Evolutionary conservation across 441 rosid genomes (phyloP).

Genomic region (Adansonia madagascariensis): DNA sequence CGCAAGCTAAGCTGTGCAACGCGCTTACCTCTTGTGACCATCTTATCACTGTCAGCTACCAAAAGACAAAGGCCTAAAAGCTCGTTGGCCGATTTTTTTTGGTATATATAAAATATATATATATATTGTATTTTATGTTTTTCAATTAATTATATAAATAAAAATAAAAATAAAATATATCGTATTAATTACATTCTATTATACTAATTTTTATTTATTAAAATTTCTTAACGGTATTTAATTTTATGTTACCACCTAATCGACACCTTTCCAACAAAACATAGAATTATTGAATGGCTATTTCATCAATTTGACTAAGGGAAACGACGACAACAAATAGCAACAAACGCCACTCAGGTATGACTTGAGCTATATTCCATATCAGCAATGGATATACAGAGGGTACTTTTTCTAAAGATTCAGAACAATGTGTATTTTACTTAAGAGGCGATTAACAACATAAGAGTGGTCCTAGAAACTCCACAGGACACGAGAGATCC

Average conservation of each 20-base stretch:
- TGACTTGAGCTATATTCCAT: not conserved
- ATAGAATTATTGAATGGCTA: not conserved
- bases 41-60: slow-evolving; percentile 48
- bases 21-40: slow-evolving; percentile 32
- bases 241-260: not conserved
- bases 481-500: slow-evolving; percentile 52
- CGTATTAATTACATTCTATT: too few relatives aligned
- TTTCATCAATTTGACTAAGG: not conserved
- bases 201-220: too few relatives aligned
- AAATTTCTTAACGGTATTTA: not conserved
- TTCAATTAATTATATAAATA: too few relatives aligned
- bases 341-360: not conserved
- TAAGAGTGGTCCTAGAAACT: slow-evolving; percentile 42
- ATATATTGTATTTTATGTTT: too few relatives aligned
- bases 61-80: slow-evolving; percentile 13
- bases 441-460: not conserved
- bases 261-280: not conserved
- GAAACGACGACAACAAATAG: not conserved
- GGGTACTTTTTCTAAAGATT: not conserved
- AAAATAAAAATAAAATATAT: too few relatives aligned
- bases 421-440: not conserved
- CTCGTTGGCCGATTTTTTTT: not conserved
- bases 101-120: too few relatives aligned
- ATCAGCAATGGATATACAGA: not conserved
- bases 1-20: slow-evolving; percentile 40